Percentiles rank a stretch among this genome's conserved stretches.
These are phyloP conservation scores for Phytopythium ostracodes DNA, from an alignment of 352 stramenopile genomes.

Conservation along the genomic window DNA sequence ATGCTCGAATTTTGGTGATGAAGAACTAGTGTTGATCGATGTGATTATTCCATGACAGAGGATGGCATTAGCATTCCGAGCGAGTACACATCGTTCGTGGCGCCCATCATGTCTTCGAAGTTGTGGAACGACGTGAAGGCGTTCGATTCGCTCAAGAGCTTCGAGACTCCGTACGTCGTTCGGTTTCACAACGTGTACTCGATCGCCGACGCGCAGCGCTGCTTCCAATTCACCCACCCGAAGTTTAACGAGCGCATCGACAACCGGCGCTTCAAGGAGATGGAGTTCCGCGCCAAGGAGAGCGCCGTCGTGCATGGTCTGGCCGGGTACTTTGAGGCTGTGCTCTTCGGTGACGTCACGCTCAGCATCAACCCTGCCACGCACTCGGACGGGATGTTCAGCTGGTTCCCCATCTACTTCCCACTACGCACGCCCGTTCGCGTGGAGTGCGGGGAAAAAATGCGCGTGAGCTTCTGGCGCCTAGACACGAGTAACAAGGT, in stretches of 20 bases:
- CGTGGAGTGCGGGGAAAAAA: constrained; percentile 70
- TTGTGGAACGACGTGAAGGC: constrained; percentile 90
- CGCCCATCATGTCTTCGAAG: constrained; percentile 93
- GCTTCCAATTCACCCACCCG: constrained; percentile 95
- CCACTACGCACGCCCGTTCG: constrained; percentile 89
- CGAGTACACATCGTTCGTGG: constrained; percentile 93
- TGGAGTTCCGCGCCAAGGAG: constrained; percentile 50
- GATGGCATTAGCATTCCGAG: constrained; percentile 88
- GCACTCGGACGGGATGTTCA: constrained; percentile 98
- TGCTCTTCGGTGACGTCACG: constrained; percentile 92
- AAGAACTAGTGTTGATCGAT: background rate
- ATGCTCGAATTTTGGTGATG: background rate
- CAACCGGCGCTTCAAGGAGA: constrained; percentile 75
- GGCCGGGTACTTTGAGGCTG: constrained; percentile 94
- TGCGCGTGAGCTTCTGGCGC: constrained; percentile 93
- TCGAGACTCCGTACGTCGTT: constrained; percentile 98
- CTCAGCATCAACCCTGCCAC: constrained; percentile 95
- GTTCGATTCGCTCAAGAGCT: constrained; percentile 69
- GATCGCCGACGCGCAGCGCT: constrained; percentile 82
- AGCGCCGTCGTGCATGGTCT: constrained; percentile 91
- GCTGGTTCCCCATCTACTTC: constrained; percentile 99
- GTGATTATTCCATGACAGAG: constrained; percentile 25
- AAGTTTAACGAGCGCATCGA: constrained; percentile 65
- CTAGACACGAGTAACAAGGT: constrained; percentile 85
- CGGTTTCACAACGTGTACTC: constrained; percentile 90